Percentiles rank a stretch among this genome's conserved stretches.
Evolutionary conservation across 2,329 filamentous ascomycete species (phyloP).

Genomic region (Myriosclerotinia curreyana): DNA sequence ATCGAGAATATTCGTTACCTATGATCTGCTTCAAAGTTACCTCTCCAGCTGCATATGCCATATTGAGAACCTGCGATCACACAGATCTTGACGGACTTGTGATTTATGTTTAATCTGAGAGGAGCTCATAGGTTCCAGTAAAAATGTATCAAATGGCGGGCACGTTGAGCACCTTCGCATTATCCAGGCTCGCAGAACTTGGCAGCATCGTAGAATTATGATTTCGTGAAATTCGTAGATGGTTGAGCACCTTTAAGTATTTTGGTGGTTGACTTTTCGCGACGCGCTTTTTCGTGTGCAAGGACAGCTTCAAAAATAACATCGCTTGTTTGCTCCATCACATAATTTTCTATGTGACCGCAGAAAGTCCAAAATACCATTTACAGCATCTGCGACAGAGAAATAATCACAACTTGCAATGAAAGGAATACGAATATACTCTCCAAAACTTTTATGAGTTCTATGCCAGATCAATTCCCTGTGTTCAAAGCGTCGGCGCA

Average conservation of each 20-base stretch:
- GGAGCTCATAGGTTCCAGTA: slow-evolving; percentile 1
- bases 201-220: not conserved
- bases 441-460: slow-evolving; percentile 14
- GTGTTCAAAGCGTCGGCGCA: slow-evolving; percentile 28
- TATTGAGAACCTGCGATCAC: slow-evolving; percentile 14
- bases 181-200: slow-evolving; percentile 3
- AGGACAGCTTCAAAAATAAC: slow-evolving; percentile 22
- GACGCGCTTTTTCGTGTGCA: slow-evolving; percentile 23
- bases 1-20: slow-evolving; percentile 14
- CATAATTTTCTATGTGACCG: slow-evolving; percentile 19
- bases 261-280: slow-evolving; percentile 15
- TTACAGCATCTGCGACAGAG: slow-evolving; percentile 13
- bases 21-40: slow-evolving; percentile 2
- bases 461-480: slow-evolving; percentile 8
- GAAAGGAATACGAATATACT: not conserved
- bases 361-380: slow-evolving; percentile 5
- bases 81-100: not conserved
- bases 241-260: not conserved
- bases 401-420: slow-evolving; percentile 6
- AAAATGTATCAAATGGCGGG: slow-evolving; percentile 7
- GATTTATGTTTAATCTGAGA: slow-evolving; percentile 4
- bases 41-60: slow-evolving; percentile 11
- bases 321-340: slow-evolving; percentile 21
- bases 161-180: slow-evolving; percentile 9
- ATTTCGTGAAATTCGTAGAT: not conserved